phyloP scores from a whole-genome alignment of 2,329 filamentous ascomycete species.

The Trichophaea hybrida region DNA sequence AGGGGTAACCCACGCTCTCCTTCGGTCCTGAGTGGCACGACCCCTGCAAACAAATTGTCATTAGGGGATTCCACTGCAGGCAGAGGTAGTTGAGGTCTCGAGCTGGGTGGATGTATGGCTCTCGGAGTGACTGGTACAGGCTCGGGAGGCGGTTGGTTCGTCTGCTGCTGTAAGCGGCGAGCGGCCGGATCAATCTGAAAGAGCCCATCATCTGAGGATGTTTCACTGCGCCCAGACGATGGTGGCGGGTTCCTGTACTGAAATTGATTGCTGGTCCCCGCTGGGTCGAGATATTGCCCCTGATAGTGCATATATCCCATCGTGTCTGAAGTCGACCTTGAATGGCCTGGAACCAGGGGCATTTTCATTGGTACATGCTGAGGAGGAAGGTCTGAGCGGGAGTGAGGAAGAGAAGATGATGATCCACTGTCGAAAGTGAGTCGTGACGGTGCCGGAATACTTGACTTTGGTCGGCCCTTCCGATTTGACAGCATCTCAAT shows the following conservation, averaged over 20 bases:
- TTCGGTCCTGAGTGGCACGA: constrained; percentile 3
- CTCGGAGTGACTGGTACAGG: constrained; percentile 20
- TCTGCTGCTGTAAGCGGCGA: constrained; percentile 20
- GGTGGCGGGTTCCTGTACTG: constrained; percentile 6
- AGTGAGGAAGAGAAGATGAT: constrained; percentile 19
- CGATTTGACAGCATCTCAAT: constrained; percentile 45
- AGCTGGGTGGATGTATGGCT: constrained; percentile 29
- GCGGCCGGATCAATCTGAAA: constrained; percentile 20
- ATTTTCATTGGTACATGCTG: constrained; percentile 19
- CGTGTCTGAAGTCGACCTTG: constrained; percentile 38
- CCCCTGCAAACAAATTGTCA: constrained; percentile 10
- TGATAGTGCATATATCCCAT: constrained; percentile 34
- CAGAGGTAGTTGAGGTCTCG: constrained; percentile 15
- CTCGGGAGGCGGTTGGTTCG: constrained; percentile 19
- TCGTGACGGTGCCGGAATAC: constrained; percentile 31
- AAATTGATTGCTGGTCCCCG: constrained; percentile 9
- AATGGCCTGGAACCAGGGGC: constrained; percentile 28
- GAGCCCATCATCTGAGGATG: constrained; percentile 19
- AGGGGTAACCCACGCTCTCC: not conserved
- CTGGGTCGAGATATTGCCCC: constrained; percentile 22
- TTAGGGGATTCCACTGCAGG: constrained; percentile 7
- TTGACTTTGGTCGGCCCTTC: constrained; percentile 28
- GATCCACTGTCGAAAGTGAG: constrained; percentile 26
- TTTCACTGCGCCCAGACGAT: constrained; percentile 12
- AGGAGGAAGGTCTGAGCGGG: constrained; percentile 13